Evolutionary conservation across 805 yeast species (phyloP).

Genomic region (Dipodascopsis uninucleata): DNA sequence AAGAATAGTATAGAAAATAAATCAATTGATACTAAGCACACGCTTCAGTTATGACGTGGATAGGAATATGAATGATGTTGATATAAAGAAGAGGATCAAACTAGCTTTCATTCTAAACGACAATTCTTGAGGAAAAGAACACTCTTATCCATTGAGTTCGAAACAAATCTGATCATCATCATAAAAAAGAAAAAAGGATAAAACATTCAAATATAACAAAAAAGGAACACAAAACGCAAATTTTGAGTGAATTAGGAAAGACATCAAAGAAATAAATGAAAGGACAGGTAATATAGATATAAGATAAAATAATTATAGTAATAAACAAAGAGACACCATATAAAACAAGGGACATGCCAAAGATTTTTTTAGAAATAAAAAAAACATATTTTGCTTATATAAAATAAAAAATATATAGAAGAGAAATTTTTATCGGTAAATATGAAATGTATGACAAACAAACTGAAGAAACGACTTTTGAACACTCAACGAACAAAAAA

Average conservation of each 20-base stretch:
- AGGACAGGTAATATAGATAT: neutral
- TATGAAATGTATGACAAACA: too few relatives aligned
- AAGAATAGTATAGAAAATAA: slow-evolving; percentile 1
- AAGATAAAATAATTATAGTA: slow-evolving; percentile 1
- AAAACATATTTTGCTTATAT: too few relatives aligned
- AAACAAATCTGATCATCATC: too few relatives aligned
- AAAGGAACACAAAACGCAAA: neutral
- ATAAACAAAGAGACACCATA: too few relatives aligned
- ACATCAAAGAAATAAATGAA: slow-evolving; percentile 1
- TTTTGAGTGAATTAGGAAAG: neutral
- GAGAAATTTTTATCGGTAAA: too few relatives aligned
- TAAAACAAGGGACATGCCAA: too few relatives aligned
- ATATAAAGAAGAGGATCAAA: slow-evolving; percentile 5
- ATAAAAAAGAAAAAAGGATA: slow-evolving; percentile 2
- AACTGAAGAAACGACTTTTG: too few relatives aligned
- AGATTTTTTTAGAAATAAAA: too few relatives aligned
- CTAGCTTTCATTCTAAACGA: too few relatives aligned
- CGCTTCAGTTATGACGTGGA: neutral
- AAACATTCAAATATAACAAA: neutral
- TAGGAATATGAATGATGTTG: neutral
- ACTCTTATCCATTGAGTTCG: slow-evolving; percentile 1
- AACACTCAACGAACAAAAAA: too few relatives aligned
- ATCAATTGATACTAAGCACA: slow-evolving; percentile 1
- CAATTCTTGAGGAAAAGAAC: slow-evolving; percentile 5
- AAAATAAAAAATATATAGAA: too few relatives aligned